Percentiles rank a stretch among this genome's conserved stretches.
Evolutionary conservation across 2,329 filamentous ascomycete genomes (phyloP).

Genomic region (Stemphylium vesicarium): DNA sequence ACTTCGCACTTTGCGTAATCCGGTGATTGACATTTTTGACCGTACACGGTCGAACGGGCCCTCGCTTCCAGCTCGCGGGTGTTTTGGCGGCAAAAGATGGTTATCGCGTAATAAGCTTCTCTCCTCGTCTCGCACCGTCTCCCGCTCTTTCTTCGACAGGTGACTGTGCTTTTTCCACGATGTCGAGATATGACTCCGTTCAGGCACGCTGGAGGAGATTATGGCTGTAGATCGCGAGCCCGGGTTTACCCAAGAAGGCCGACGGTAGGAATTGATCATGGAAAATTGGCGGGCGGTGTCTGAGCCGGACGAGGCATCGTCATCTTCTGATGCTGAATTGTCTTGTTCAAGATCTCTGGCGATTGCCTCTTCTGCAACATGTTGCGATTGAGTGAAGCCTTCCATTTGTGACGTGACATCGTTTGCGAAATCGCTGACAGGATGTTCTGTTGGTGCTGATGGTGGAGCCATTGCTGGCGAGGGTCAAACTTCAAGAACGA

Average conservation of each 20-base stretch:
- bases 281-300: constrained; percentile 56
- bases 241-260: constrained; percentile 77
- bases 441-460: constrained; percentile 11
- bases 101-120: constrained; percentile 66
- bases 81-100: constrained; percentile 62
- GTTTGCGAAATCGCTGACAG: constrained; percentile 26
- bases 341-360: constrained; percentile 48
- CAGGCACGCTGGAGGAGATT: constrained; percentile 62
- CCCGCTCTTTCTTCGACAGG: constrained; percentile 60
- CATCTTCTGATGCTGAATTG: constrained; percentile 61
- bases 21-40: constrained; percentile 38
- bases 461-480: constrained; percentile 27
- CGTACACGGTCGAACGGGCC: constrained; percentile 34
- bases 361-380: constrained; percentile 49
- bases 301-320: constrained; percentile 55
- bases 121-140: constrained; percentile 63
- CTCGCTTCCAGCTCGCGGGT: constrained; percentile 49
- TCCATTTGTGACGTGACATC: constrained; percentile 42
- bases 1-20: constrained; percentile 38
- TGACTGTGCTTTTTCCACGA: constrained; percentile 48
- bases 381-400: constrained; percentile 34
- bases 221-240: constrained; percentile 74
- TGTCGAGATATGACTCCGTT: constrained; percentile 33
- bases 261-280: constrained; percentile 71
- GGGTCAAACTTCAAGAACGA: not conserved